These are phyloP conservation scores for Trametes gibbosa DNA, from an alignment of 768 basidiomycete species.

Conservation along the genomic window DNA sequence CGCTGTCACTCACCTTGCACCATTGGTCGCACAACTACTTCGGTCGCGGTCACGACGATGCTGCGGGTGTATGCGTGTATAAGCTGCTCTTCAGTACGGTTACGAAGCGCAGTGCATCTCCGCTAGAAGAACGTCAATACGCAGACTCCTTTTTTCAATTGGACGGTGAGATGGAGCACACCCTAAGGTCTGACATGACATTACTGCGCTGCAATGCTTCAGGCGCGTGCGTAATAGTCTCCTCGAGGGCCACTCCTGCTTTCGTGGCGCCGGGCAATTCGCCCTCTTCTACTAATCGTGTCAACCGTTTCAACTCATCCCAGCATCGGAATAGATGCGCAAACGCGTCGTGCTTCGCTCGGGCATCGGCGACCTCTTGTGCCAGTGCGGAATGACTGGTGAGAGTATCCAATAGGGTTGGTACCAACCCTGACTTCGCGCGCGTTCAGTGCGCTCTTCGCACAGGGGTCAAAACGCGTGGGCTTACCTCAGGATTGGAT, in stretches of 20 bases:
- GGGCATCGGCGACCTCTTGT: conserved; percentile 59
- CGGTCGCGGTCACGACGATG: conserved; percentile 48
- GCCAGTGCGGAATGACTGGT: conserved; percentile 59
- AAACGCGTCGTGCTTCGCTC: conserved; percentile 48
- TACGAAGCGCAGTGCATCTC: conserved; percentile 48
- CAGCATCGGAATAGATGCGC: conserved; percentile 55
- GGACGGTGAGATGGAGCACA: conserved; percentile 29
- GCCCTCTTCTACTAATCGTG: conserved; percentile 50
- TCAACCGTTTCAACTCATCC: conserved; percentile 43
- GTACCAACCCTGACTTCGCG: conserved; percentile 64
- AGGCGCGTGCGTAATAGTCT: conserved; percentile 47
- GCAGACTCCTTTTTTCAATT: not conserved
- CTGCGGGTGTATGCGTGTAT: conserved; percentile 64
- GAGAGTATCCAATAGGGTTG: conserved; percentile 53
- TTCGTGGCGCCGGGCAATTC: conserved; percentile 61
- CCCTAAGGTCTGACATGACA: conserved; percentile 59
- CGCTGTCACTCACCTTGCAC: conserved; percentile 44
- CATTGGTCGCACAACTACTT: conserved; percentile 48
- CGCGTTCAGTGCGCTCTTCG: not conserved
- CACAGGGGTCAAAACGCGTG: not conserved
- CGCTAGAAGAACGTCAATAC: conserved; percentile 38
- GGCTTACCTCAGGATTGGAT: conserved; percentile 59
- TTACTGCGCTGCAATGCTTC: conserved; percentile 47
- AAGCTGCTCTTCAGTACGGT: conserved; percentile 65
- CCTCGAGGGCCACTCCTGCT: conserved; percentile 41